Conservation (phyloP, 768 basidiomycete species). For the Boletus subparvulus region DNA sequence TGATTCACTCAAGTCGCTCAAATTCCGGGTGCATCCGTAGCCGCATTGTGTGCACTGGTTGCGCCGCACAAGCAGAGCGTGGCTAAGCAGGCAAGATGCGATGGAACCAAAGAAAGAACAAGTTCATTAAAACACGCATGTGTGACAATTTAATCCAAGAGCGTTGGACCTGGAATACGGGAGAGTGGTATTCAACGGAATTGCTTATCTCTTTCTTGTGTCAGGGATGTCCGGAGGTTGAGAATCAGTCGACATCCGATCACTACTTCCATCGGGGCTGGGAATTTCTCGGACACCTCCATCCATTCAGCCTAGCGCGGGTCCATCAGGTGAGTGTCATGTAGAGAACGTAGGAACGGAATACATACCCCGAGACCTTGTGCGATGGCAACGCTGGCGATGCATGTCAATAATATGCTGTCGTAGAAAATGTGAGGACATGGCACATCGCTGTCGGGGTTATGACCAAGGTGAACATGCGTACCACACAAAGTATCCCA, state of each 20-base stretch:
- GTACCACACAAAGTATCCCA: slow-evolving; percentile 18
- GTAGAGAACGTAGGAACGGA: neutral
- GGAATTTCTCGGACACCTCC: slow-evolving; percentile 5
- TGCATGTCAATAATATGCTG: slow-evolving; percentile 14
- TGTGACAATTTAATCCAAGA: no score
- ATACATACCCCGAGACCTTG: slow-evolving; percentile 4
- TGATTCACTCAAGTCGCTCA: neutral
- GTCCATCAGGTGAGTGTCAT: neutral
- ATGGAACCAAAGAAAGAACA: neutral
- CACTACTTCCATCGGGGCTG: neutral
- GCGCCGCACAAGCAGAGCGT: slow-evolving; percentile 25
- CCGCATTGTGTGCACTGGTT: slow-evolving; percentile 79
- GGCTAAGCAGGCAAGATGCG: slow-evolving; percentile 9
- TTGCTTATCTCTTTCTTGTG: neutral
- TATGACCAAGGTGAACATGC: neutral
- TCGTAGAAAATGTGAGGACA: neutral
- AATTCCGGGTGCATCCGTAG: slow-evolving; percentile 37
- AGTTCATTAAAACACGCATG: neutral
- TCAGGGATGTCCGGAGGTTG: slow-evolving; percentile 1
- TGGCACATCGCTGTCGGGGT: no score
- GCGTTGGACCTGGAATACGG: no score
- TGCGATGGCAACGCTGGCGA: neutral
- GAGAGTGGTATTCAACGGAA: neutral
- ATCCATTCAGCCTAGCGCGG: slow-evolving; percentile 1
- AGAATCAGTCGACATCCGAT: slow-evolving; percentile 12